Conservation (phyloP, 139 green algal genomes). For the Choricystis sp. region DNA sequence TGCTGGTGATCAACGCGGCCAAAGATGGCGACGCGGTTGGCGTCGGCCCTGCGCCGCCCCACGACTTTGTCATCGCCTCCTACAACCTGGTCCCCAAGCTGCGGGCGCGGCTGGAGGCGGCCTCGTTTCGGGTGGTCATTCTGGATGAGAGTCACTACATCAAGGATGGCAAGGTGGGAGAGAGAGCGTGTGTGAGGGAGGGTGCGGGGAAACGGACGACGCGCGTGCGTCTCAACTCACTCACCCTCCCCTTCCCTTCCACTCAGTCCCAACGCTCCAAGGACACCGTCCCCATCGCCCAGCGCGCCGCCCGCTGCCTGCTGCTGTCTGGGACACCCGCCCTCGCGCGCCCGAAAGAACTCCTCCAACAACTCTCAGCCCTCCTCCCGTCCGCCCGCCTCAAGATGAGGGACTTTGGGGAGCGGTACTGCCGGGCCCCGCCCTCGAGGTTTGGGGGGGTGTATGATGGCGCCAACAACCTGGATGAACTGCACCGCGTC, state of each 20-base stretch:
- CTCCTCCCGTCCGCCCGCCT: conserved; percentile 52
- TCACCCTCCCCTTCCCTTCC: conserved; percentile 44
- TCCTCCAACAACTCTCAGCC: conserved; percentile 53
- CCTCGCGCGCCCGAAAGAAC: conserved; percentile 68
- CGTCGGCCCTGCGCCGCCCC: too few species aligned
- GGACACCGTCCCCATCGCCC: conserved; percentile 24
- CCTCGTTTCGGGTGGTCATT: neutral
- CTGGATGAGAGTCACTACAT: conserved; percentile 26
- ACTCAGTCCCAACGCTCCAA: conserved; percentile 55
- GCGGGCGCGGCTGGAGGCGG: neutral
- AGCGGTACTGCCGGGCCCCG: conserved; percentile 1
- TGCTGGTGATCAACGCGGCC: conserved; percentile 57
- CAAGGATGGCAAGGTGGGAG: conserved; percentile 58
- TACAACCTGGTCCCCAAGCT: neutral
- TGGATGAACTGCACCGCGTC: conserved; percentile 76
- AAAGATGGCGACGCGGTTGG: conserved; percentile 26
- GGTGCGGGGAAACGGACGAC: conserved; percentile 54
- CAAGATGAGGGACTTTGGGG: conserved; percentile 11
- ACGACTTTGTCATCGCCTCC: neutral
- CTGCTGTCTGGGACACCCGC: conserved; percentile 80
- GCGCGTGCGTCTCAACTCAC: conserved; percentile 2
- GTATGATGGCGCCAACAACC: conserved; percentile 30
- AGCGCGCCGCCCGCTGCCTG: conserved; percentile 28
- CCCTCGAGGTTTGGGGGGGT: conserved; percentile 19
- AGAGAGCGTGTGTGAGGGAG: conserved; percentile 31